phyloP scores from a whole-genome alignment of 78 protist genomes.

The Dictyostelium purpureum region DNA sequence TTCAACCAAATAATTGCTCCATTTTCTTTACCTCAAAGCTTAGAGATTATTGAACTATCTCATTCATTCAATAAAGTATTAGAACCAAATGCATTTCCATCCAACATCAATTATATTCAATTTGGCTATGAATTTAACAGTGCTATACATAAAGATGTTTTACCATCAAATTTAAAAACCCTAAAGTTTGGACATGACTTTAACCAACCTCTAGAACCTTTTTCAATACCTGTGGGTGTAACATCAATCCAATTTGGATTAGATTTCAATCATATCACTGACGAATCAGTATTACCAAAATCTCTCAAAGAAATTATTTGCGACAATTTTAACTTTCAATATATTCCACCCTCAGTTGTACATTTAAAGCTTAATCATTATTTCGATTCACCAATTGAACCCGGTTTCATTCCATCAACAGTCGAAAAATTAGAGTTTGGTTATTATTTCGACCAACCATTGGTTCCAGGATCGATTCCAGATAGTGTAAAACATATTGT shows the following conservation, averaged over 20 bases:
- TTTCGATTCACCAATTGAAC: not conserved
- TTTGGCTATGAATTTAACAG: conserved; percentile 26
- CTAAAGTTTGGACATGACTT: not conserved
- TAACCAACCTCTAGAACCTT: not conserved
- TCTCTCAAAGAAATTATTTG: not conserved
- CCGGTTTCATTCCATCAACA: not conserved
- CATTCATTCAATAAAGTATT: not conserved
- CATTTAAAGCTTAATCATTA: not conserved
- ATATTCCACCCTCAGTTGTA: not conserved
- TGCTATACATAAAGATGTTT: not conserved
- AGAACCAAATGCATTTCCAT: conserved; percentile 4
- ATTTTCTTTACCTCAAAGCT: not conserved
- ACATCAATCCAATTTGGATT: not conserved
- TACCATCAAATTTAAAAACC: not conserved
- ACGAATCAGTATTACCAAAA: not conserved
- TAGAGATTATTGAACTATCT: not conserved
- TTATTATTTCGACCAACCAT: not conserved
- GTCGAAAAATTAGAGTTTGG: conserved; percentile 18
- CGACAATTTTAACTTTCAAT: not conserved
- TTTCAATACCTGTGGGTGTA: not conserved
- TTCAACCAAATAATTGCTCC: conserved; percentile 9
- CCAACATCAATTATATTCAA: not conserved
- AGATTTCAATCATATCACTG: not conserved
- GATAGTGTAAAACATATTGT: not conserved
- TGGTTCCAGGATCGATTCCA: not conserved